These are phyloP conservation scores for Boletus smithii DNA, from an alignment of 1,284 basidiomycete genomes.

Conservation along the genomic window DNA sequence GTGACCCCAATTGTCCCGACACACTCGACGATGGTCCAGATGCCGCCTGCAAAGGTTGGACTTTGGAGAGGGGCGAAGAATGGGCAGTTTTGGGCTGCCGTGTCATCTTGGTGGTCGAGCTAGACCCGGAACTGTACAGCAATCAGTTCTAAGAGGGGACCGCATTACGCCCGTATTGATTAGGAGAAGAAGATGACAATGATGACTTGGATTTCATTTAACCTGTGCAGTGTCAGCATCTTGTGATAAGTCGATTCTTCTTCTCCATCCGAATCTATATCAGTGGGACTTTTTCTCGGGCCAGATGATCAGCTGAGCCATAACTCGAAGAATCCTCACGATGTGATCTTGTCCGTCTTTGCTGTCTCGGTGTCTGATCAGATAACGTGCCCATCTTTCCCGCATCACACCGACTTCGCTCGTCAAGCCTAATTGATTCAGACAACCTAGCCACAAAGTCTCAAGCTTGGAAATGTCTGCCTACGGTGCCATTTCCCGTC, in stretches of 20 bases:
- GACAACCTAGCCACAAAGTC: background rate
- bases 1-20: too few species aligned
- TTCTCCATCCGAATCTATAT: background rate
- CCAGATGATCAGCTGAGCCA: slow-evolving; percentile 7
- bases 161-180: background rate
- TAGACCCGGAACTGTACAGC: slow-evolving; percentile 19
- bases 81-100: too few species aligned
- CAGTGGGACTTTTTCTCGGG: too few species aligned
- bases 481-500: slow-evolving; percentile 42
- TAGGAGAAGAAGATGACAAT: background rate
- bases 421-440: background rate
- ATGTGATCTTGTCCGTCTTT: background rate
- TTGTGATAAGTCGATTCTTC: too few species aligned
- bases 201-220: slow-evolving; percentile 4
- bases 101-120: slow-evolving; percentile 18
- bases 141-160: slow-evolving; percentile 13
- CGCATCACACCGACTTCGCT: slow-evolving; percentile 1
- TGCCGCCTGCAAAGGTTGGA: too few species aligned
- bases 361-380: background rate
- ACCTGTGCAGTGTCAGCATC: slow-evolving; percentile 8
- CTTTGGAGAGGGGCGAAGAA: too few species aligned
- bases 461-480: slow-evolving; percentile 36
- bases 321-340: background rate
- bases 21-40: too few species aligned
- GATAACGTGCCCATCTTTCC: background rate